Evolutionary conservation across 2,329 filamentous ascomycete species (phyloP).

Genomic region (Clarireedia monteithiana): DNA sequence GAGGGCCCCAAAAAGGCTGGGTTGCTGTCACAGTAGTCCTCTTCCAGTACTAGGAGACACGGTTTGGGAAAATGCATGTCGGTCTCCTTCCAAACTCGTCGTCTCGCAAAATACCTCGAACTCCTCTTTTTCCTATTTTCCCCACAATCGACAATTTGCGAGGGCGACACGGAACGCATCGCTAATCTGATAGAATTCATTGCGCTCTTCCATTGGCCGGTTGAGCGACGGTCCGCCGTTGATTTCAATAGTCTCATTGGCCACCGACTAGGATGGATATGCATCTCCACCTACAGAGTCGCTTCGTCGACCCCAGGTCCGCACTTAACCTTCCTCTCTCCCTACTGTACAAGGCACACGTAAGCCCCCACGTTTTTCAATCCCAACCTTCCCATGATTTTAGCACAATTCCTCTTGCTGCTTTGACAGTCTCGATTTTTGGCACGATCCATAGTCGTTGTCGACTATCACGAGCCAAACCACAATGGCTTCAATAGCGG

Average conservation of each 20-base stretch:
- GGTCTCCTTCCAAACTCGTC: slow-evolving; percentile 9
- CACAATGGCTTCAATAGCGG: background rate
- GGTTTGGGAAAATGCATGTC: background rate
- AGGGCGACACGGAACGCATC: slow-evolving; percentile 18
- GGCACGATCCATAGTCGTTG: background rate
- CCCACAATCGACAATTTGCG: slow-evolving; percentile 14
- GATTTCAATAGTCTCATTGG: background rate
- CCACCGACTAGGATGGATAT: background rate
- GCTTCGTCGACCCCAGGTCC: background rate
- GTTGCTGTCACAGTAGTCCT: background rate
- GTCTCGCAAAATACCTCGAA: slow-evolving; percentile 1
- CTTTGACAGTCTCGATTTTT: background rate
- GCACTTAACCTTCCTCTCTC: no score
- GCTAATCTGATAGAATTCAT: slow-evolving; percentile 19
- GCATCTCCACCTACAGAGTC: background rate
- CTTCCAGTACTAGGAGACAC: background rate
- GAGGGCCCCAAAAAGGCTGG: background rate
- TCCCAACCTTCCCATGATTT: background rate
- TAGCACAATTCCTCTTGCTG: background rate
- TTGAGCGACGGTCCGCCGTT: background rate
- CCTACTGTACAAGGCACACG: background rate
- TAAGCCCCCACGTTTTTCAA: background rate
- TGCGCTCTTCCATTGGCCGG: background rate
- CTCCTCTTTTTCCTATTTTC: background rate
- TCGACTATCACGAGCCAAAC: background rate